Conservation (phyloP, 129 eudicot species). For the Logfia minima region DNA sequence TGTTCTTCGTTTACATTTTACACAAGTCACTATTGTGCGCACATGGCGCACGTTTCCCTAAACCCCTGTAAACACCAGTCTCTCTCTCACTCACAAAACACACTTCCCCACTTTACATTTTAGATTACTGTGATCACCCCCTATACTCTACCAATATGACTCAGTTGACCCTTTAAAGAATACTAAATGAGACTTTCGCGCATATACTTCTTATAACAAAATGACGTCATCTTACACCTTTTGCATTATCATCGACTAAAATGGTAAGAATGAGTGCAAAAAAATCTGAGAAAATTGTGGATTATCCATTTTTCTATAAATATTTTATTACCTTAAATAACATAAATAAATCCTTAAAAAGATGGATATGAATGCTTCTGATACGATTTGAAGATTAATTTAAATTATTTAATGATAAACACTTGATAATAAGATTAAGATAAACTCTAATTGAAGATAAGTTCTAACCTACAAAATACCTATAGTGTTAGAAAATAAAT, state of each 20-base stretch:
- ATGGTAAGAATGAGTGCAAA: not conserved
- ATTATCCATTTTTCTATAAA: too few species aligned
- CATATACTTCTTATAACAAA: not conserved
- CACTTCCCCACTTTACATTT: slow-evolving; percentile 25
- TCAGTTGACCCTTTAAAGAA: not conserved
- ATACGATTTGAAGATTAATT: too few species aligned
- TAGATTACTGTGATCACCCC: not conserved
- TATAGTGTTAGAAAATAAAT: too few species aligned
- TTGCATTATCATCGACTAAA: not conserved
- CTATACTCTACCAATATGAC: slow-evolving; percentile 3
- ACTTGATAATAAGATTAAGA: not conserved
- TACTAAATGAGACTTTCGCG: not conserved
- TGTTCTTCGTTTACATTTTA: slow-evolving; percentile 10
- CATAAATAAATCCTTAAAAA: too few species aligned
- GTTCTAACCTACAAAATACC: too few species aligned
- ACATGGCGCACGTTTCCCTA: slow-evolving; percentile 28
- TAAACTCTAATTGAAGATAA: too few species aligned
- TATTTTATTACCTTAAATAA: too few species aligned
- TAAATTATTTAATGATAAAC: not conserved
- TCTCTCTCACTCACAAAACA: slow-evolving; percentile 4
- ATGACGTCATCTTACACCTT: not conserved
- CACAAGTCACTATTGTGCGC: slow-evolving; percentile 36
- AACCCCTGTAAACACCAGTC: not conserved
- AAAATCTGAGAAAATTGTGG: not conserved
- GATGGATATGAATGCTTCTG: too few species aligned